Percentiles rank a stretch among this genome's conserved stretches.
phyloP scores from a whole-genome alignment of 2,329 filamentous ascomycete genomes.

The Fusarium sp. region DNA sequence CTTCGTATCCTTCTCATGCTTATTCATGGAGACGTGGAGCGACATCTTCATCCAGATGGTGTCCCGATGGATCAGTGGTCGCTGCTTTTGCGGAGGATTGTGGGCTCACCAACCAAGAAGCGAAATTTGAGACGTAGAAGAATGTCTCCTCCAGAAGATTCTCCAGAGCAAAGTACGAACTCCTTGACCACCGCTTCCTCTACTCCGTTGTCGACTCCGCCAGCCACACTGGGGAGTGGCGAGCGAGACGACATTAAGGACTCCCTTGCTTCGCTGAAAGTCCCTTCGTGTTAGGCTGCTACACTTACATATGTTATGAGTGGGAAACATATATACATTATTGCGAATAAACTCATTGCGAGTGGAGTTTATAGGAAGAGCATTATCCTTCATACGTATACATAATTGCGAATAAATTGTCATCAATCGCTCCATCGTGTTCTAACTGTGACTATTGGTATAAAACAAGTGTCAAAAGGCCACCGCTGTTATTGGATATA shows the following conservation, averaged over 20 bases:
- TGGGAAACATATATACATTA: background rate
- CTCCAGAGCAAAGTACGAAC: background rate
- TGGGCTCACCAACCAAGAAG: background rate
- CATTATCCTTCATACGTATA: background rate
- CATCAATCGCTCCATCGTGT: background rate
- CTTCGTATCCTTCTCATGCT: background rate
- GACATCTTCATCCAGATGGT: background rate
- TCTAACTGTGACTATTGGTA: background rate
- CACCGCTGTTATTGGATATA: conserved; percentile 3
- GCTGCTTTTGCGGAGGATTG: background rate
- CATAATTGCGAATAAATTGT: background rate
- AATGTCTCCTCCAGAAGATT: background rate
- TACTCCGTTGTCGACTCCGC: background rate
- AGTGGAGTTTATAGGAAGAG: background rate
- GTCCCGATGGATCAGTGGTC: background rate
- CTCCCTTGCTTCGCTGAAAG: background rate
- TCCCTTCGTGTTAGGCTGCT: no score
- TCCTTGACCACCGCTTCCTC: background rate
- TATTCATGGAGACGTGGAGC: background rate
- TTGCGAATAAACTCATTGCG: background rate
- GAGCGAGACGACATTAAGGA: background rate
- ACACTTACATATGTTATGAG: background rate
- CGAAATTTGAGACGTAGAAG: no score
- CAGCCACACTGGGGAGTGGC: background rate
- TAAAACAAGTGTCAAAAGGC: background rate